Evolutionary conservation across 495 filamentous ascomycete genomes (phyloP), one percentile per base, ranked within the genome.

Genomic region (Halenospora varia): DNA sequence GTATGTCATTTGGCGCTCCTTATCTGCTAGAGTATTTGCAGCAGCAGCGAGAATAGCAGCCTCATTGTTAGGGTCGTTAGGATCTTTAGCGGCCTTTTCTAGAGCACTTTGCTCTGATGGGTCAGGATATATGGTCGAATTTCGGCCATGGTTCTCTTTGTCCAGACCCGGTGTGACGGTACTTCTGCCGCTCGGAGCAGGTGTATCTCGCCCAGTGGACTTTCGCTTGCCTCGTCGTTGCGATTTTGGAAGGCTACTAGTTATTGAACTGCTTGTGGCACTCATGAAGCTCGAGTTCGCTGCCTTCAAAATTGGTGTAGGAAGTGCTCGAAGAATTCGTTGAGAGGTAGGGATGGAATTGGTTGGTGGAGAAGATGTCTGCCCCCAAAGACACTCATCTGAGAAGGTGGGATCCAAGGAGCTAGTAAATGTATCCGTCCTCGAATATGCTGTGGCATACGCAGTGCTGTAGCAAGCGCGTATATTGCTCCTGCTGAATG

Each of bases 401-500:
- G 94, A n/a, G 90, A 96, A 0, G 94, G 94, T 1, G 94, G 94
- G 41, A 99, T 97, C 95, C 94, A 99, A 0, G 94, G 94, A 1
- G 94, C 93, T 11, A 99, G 78, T 9, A 99, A 84, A 71, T 99
- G 94, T 22, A 99, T 93, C 26, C 90, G 88, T 23, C 95, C 93
- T 15, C 93, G 86, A 60, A 99, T 94, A 68, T 96, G 89, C 62
- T 96, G 91, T 15, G 95, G 93, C 78, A 99, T 94, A 45, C 94
- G 88, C 23, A 99, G 79, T 3, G 95, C 94, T 0, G 95, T 97
- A 18, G 94, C 95, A 23, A 99, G 83, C 23, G 94, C 95, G 66
- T 99, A 99, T 56, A 99, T 96, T 18, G 94, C 95, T 20, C 94
- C 94, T 10, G 94, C 94, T 10, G 92, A 96, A 68, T 99, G 94